Evolutionary conservation across 768 basidiomycete species (phyloP), one percentile per base, ranked within the genome.

Genomic region (Naganishia friedmannii): DNA sequence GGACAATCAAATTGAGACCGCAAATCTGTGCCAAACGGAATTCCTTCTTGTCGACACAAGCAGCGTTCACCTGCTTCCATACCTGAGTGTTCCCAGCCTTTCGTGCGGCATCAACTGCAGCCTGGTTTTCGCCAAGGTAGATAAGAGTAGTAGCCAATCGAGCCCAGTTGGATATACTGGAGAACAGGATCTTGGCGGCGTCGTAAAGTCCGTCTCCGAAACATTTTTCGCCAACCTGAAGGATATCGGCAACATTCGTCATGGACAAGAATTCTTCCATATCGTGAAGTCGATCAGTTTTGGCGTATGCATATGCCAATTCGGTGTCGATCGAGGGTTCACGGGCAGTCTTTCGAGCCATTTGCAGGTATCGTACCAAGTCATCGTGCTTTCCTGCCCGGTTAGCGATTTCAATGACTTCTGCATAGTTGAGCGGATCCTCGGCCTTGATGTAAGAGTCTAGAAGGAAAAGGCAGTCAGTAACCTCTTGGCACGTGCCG

Each of bases 1-100:
- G 78, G 76, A 73, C 96, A 72, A 99, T 88, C 77, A 99, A 90
- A 80, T 99, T 91, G 73, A 98, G 88, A 86, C 94, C 96, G 79
- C 95, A 98, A 77, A 99, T 98, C 86, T 98, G 94, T 39, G 96
- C 95, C 81, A 98, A 81, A 70, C 93, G 90, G 87, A 98, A 98
- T 80, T 99, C 96, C 67, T 86, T 84, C 85, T 98, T 98, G 84
- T 96, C 95, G 69, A 99, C 89, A 83, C 96, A 99, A 48, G 96
- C 96, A 28, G 93, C 90, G 74, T 98, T 95, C 63, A 99, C 96
- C 80, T 98, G 96, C 82, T 97, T 98, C 96, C 96, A 99, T n/a
- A 98, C 96, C 83, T 98, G 95, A 6, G 96, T 99, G 78, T 98
- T 98, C 13, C 96, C 96, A 17, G 96, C 96, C 81, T 99, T 99